Percentiles rank a stretch among this genome's conserved stretches.
Evolutionary conservation across 306 rosid genomes (phyloP).

Genomic region (Castanea mollissima): DNA sequence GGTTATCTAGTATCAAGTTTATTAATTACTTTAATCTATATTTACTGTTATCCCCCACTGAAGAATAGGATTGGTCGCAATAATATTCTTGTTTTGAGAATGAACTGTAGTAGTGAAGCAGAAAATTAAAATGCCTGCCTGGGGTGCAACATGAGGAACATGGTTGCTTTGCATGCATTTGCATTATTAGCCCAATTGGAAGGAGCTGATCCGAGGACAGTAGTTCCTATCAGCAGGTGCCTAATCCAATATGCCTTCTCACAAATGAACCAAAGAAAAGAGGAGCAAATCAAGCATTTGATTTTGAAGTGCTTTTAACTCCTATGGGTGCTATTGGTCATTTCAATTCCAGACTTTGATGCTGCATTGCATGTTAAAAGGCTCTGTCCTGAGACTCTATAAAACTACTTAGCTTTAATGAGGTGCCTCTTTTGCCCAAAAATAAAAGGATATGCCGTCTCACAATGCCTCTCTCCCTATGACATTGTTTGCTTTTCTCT

Average conservation of each 20-base stretch:
- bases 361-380: too few relatives aligned
- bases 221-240: conserved; percentile 41
- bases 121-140: conserved; percentile 14
- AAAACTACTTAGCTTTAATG: too few relatives aligned
- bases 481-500: conserved; percentile 11
- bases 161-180: not conserved
- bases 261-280: not conserved
- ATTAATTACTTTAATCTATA: conserved; percentile 24
- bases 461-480: conserved; percentile 34
- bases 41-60: conserved; percentile 4
- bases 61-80: not conserved
- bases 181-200: conserved; percentile 39
- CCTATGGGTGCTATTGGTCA: too few relatives aligned
- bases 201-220: conserved; percentile 32
- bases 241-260: conserved; percentile 32
- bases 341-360: too few relatives aligned
- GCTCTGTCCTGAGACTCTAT: too few relatives aligned
- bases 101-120: conserved; percentile 11
- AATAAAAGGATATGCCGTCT: conserved; percentile 16
- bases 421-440: too few relatives aligned
- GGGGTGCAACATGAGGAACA: conserved; percentile 21
- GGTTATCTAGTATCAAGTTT: conserved; percentile 17
- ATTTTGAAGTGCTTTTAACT: too few relatives aligned
- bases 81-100: conserved; percentile 16
- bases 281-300: too few relatives aligned